Evolutionary conservation across 345 rosid species (phyloP), one percentile per base, ranked within the genome.

Genomic region (Populus euphratica): DNA sequence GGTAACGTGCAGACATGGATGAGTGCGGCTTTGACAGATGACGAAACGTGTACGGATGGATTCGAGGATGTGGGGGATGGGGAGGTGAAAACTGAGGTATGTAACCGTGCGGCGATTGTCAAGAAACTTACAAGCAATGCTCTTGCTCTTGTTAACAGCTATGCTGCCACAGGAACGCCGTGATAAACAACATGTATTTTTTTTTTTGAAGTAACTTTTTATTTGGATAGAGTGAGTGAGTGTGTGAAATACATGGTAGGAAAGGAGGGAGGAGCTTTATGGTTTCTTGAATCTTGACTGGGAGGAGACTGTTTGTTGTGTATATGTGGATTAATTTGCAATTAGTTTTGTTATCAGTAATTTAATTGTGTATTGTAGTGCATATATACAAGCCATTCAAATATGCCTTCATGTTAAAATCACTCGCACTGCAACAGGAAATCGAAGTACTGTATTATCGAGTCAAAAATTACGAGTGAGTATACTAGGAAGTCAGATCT

Each of bases 1-100:
- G 89, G 93, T 69, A 82, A 96, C 84, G 99, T 96, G 68, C 68
- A 80, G 85, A 96, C 98, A 80, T 96, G 99, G 99, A 92, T 96
- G 52, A 96, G 99, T 86, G 84, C 97, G 1, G 94, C 99, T 20
- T 54, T 96, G 72, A 96, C 99, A 0, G 93, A 96, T 61, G 97
- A 94, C 23, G 99, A 96, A 86, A 96, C 99, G 73, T 96, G 99
- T 59, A 68, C 89, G 16, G 99, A 96, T 25, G 99, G 99, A 5
- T 90, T 96, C 68, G 86, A 83, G 74, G 97, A 81, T 41, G 87
- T 87, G 5, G 3, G 44, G 13, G 85, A 78, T 8, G 59, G 77
- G 56, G 23, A 52, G 21, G 43, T 82, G 79, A 82, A 82, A 84
- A 36, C 85, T 73, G 89, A 80, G 1, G 80, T 94, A 62, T 76